phyloP scores from a whole-genome alignment of 2,329 filamentous ascomycete species.

The Neonectria neomacrospora region DNA sequence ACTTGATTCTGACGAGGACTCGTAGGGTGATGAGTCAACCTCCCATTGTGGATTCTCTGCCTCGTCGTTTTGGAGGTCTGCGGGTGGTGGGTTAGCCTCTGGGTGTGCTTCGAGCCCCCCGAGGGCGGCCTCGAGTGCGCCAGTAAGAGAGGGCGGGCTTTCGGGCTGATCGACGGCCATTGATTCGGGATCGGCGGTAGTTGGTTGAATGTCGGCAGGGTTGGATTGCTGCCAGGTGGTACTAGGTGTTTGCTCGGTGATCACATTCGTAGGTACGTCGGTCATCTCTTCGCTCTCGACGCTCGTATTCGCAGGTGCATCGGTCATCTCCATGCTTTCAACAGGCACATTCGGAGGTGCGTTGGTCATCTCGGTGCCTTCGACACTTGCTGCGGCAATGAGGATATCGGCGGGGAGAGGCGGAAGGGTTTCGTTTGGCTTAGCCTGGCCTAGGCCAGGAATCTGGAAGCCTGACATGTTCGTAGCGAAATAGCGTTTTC shows the following conservation, averaged over 20 bases:
- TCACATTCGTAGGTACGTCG: conserved; percentile 21
- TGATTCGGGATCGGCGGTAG: conserved; percentile 43
- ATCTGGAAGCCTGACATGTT: conserved; percentile 57
- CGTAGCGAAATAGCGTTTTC: neutral
- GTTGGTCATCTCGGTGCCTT: conserved; percentile 39
- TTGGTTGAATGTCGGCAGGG: conserved; percentile 17
- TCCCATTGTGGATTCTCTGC: conserved; percentile 82
- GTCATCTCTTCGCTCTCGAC: conserved; percentile 33
- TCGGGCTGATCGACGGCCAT: conserved; percentile 52
- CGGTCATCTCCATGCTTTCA: conserved; percentile 35
- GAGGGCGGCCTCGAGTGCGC: conserved; percentile 58
- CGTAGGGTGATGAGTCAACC: conserved; percentile 79
- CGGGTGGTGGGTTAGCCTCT: conserved; percentile 25
- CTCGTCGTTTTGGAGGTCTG: conserved; percentile 48
- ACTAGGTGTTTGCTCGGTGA: conserved; percentile 16
- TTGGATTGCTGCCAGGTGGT: conserved; percentile 16
- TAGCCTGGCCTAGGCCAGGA: conserved; percentile 56
- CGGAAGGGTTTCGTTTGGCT: conserved; percentile 55
- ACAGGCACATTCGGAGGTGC: conserved; percentile 18
- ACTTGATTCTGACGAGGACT: conserved; percentile 71
- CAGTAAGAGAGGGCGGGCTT: conserved; percentile 53
- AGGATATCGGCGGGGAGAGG: conserved; percentile 50
- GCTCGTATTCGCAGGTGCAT: conserved; percentile 20
- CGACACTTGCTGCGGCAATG: conserved; percentile 45
- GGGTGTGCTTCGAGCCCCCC: conserved; percentile 49